Evolutionary conservation across 805 yeast species (phyloP).

Genomic region (Metschnikowia borealis): DNA sequence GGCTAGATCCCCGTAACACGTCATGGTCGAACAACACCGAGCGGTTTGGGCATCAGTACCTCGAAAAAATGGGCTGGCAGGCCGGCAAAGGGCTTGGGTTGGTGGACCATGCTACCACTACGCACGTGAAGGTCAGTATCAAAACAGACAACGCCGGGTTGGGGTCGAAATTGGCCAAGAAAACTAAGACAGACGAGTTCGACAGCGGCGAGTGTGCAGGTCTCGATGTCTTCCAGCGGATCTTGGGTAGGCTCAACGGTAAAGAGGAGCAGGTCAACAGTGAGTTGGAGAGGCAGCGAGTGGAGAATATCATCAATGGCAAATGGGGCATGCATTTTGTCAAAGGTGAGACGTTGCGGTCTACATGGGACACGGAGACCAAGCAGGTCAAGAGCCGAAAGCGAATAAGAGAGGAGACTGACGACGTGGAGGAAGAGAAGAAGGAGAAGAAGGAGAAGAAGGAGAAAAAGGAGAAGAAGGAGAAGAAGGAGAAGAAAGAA

Average conservation of each 20-base stretch:
- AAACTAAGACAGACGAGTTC: constrained; percentile 59
- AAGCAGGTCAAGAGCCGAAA: constrained; percentile 20
- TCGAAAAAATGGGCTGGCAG: constrained; percentile 83
- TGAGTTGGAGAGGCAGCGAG: constrained; percentile 65
- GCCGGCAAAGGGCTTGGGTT: constrained; percentile 89
- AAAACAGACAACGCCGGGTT: constrained; percentile 84
- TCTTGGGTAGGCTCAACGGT: constrained; percentile 86
- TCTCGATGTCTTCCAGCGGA: constrained; percentile 86
- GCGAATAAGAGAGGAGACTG: constrained; percentile 17
- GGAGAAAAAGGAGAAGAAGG: constrained; percentile 6
- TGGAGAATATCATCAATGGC: constrained; percentile 71
- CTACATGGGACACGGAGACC: constrained; percentile 74
- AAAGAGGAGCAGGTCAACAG: constrained; percentile 62
- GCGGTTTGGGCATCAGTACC: constrained; percentile 84
- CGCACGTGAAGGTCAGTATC: constrained; percentile 77
- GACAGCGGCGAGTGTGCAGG: constrained; percentile 86
- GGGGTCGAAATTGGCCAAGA: constrained; percentile 73
- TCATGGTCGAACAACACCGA: constrained; percentile 85
- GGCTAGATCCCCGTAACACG: constrained; percentile 90
- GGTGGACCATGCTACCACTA: constrained; percentile 58
- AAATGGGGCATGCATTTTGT: constrained; percentile 87
- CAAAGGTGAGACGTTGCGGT: constrained; percentile 74
- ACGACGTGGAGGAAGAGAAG: constrained; percentile 23
- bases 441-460: constrained; percentile 6
- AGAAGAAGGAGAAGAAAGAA: constrained; percentile 17